These are phyloP conservation scores for Cutaneotrichosporon cavernicola DNA, from an alignment of 1,284 basidiomycete genomes.

Conservation along the genomic window DNA sequence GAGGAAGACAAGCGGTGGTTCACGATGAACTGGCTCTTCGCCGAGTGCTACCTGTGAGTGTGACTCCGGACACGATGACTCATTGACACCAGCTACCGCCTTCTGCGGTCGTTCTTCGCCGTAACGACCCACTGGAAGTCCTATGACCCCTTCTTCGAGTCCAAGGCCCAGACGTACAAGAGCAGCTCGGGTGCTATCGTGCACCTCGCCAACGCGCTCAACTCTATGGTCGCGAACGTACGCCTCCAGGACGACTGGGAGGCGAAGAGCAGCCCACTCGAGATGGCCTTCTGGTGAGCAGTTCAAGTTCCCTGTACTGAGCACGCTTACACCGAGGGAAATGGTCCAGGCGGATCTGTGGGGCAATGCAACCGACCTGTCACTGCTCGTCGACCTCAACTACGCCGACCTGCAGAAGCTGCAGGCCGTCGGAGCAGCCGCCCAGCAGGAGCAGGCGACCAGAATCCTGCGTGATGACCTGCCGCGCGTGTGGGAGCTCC, in stretches of 20 bases:
- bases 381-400: conserved; percentile 52
- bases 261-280: conserved; percentile 39
- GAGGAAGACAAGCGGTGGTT: conserved; percentile 77
- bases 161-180: conserved; percentile 80
- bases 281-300: conserved; percentile 51
- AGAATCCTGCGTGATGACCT: conserved; percentile 86
- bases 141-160: conserved; percentile 80
- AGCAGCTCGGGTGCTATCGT: conserved; percentile 75
- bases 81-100: conserved; percentile 66
- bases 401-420: conserved; percentile 75
- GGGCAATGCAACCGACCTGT: conserved; percentile 54
- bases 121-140: conserved; percentile 68
- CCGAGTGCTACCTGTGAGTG: conserved; percentile 69
- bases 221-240: conserved; percentile 35
- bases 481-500: conserved; percentile 69
- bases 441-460: conserved; percentile 68
- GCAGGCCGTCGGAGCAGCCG: conserved; percentile 75
- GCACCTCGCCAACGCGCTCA: conserved; percentile 51
- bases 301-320: neutral
- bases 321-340: conserved; percentile 32
- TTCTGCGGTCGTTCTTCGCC: conserved; percentile 73
- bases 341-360: conserved; percentile 54
- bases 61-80: conserved; percentile 51
- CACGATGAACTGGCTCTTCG: conserved; percentile 86
- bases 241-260: conserved; percentile 40